Evolutionary conservation across 257 asterid species (phyloP), one percentile per base, ranked within the genome.

Genomic region (Mitragyna speciosa): DNA sequence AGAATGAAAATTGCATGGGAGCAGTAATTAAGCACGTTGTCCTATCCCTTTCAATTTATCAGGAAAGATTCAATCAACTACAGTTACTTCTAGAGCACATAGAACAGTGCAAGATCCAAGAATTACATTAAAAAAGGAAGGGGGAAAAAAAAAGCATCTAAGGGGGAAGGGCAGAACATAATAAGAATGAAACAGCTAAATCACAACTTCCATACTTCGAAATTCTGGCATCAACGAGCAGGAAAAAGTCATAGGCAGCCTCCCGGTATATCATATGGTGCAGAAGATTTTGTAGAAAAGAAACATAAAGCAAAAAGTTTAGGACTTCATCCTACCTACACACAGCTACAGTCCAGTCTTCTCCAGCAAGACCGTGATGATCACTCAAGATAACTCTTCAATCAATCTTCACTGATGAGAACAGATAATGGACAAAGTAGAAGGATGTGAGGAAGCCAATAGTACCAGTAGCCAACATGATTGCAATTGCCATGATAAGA

Each of bases 361-460:
- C 41, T 77, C 67, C 80, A 66, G 49, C 78, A 71, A 65, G 47
- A 39, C 72, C 19, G 70, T 54, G n/a, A 68, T 68, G 67, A 80
- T 73, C 20, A 28, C 36, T 15, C 66, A 54, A 54, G 47, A n/a
- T n/a, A 36, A 11, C 73, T 70, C 76, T 67, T 93, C 89, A 91
- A 79, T 93, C 98, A 72, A 92, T 92, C 90, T 94, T 92, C 86
- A 94, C 97, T 0, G 97, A 94, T 15, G 97, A 92, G 84, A 94
- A 94, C 41, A 94, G 94, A 87, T 89, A 92, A 83, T 92, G 97
- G 75, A 92, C 94, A 33, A 94, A 94, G 88, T 85, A 91, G 86
- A 94, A 94, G 4, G 97, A 94, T 5, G 98, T 88, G 26, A 94
- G 90, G 79, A 94, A 92, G 14, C 98, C 96, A 4, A 94, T 91